Evolutionary conservation across 768 basidiomycete species (phyloP).

Genomic region (Lyophyllum atratum): DNA sequence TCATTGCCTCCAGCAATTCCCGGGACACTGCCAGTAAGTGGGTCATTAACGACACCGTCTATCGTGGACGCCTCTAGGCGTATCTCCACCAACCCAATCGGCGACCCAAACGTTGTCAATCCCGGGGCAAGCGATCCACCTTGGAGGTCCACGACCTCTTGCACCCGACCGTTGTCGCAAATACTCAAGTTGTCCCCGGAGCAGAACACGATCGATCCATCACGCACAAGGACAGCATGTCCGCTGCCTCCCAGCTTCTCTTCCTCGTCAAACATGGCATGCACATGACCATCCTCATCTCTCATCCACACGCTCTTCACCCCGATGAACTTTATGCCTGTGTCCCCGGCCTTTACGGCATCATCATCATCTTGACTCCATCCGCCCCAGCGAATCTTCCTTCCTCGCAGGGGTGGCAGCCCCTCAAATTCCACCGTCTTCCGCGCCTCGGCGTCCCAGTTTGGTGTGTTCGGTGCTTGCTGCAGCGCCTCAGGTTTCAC

Average conservation of each 20-base stretch:
- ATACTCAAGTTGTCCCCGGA: constrained; percentile 18
- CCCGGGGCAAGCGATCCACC: constrained; percentile 68
- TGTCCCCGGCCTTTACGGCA: background rate
- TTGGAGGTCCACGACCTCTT: constrained; percentile 50
- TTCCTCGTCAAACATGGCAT: constrained; percentile 22
- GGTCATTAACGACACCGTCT: constrained; percentile 64
- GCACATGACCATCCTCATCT: constrained; percentile 18
- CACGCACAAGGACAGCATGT: constrained; percentile 44
- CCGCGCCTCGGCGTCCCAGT: constrained; percentile 61
- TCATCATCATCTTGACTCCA: background rate
- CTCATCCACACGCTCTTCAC: constrained; percentile 42
- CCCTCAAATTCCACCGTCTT: constrained; percentile 64
- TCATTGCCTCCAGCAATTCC: constrained; percentile 41
- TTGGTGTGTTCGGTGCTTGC: constrained; percentile 50
- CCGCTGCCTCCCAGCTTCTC: constrained; percentile 17
- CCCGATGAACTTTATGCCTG: constrained; percentile 53
- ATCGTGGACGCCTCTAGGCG: constrained; percentile 60
- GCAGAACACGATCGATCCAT: constrained; percentile 56
- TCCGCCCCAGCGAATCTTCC: constrained; percentile 19
- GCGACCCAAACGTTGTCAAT: constrained; percentile 62
- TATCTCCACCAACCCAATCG: constrained; percentile 73
- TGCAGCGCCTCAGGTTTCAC: constrained; percentile 54
- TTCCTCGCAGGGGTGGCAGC: constrained; percentile 61
- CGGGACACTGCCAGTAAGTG: constrained; percentile 41
- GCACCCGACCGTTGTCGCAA: constrained; percentile 13